Evolutionary conservation across 257 asterid species (phyloP), one percentile per base, ranked within the genome.

Genomic region (Prunella vulgaris): DNA sequence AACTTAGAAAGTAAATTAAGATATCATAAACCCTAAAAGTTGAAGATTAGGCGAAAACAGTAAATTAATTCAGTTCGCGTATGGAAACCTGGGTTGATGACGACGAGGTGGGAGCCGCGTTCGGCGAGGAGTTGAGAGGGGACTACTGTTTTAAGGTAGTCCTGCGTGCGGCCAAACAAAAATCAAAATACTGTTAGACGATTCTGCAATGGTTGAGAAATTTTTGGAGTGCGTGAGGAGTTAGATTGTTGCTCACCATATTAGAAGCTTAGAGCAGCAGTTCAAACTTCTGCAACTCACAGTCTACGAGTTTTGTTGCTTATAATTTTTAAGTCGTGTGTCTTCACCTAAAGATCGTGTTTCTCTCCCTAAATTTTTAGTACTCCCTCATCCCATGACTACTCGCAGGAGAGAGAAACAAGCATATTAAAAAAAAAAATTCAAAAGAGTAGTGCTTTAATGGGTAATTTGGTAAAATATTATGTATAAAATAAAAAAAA

Each of bases 31-130:
- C 30, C 52, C 52, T 17, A 3, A 17, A 61, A 61, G 20, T 14
- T 24, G 33, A 44, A 49, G 13, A 46, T 20, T 27, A 25, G 48
- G 63, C 18, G n/a, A 9, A 9, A 20, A 32, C 59, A 28, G 20
- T 52, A 20, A 46, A 49, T 38, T 52, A 74, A 46, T 48, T 27
- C 24, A 15, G 60, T 7, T 57, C 2, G 69, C 7, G 44, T 71
- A 24, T 54, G 21, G 60, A 52, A 68, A 85, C 99, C 99, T 84
- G 99, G 97, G 81, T 93, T 93, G 79, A 94, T 87, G 76, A 94
- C 95, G 65, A 94, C 96, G 74, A 94, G 89, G 73, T 85, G 84
- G 88, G 96, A 87, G 76, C 99, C 99, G 72, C 99, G 96, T 24
- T 94, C 99, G 60, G 87, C 90, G 76, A 90, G 83, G 52, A 94